Percentiles rank a stretch among this genome's conserved stretches.
Conservation (phyloP, 192 early-diverging fungal genomes). For the Jimgerdemannia flammicorona region DNA sequence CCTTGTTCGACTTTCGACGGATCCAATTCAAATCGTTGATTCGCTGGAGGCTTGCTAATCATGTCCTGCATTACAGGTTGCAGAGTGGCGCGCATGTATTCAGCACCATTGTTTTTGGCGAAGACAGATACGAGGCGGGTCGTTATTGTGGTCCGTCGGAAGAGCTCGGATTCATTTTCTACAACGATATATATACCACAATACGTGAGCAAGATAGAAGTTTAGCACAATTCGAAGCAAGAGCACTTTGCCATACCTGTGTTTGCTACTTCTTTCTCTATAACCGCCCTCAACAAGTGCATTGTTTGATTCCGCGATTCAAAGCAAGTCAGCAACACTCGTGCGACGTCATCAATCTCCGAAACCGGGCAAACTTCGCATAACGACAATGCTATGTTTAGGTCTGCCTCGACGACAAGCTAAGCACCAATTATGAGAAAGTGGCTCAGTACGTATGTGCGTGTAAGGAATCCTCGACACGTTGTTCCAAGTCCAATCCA, state of each 20-base stretch:
- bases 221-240: background rate
- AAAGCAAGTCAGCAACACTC: conserved; percentile 75
- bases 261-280: conserved; percentile 80
- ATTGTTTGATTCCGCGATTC: conserved; percentile 68
- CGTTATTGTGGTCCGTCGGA: conserved; percentile 90
- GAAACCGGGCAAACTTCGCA: conserved; percentile 81
- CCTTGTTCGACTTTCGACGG: conserved; percentile 65
- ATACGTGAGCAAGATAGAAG: no score
- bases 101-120: conserved; percentile 75
- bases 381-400: conserved; percentile 77
- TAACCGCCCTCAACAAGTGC: conserved; percentile 72
- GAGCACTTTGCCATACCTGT: conserved; percentile 52
- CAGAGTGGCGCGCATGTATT: conserved; percentile 78
- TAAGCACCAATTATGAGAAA: conserved; percentile 13
- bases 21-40: conserved; percentile 89
- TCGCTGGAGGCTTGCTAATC: conserved; percentile 53
- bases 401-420: conserved; percentile 61
- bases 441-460: no score
- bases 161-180: conserved; percentile 75
- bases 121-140: conserved; percentile 83
- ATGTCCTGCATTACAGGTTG: conserved; percentile 76
- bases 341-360: conserved; percentile 88
- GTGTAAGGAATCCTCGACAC: no score
- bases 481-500: background rate
- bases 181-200: background rate